Evolutionary conservation across 768 basidiomycete genomes (phyloP).

Genomic region (Neoboletus magnificus): DNA sequence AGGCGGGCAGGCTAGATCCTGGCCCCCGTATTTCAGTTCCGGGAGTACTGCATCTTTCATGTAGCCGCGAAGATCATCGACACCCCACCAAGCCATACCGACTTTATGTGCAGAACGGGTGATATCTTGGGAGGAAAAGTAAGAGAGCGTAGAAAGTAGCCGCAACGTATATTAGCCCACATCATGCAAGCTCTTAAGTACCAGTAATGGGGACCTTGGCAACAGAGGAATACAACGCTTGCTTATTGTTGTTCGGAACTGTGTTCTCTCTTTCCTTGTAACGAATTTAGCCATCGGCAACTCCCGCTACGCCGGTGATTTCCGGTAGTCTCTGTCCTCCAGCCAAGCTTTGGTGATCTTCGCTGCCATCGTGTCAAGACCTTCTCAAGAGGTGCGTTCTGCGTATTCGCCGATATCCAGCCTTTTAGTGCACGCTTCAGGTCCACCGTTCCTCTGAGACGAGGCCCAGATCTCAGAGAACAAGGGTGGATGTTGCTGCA

Average conservation of each 20-base stretch:
- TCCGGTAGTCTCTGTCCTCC: constrained; percentile 10
- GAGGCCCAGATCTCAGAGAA: constrained; percentile 1
- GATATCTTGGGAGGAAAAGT: background rate
- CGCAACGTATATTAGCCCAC: background rate
- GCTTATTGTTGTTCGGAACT: constrained; percentile 21
- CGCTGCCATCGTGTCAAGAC: constrained; percentile 19
- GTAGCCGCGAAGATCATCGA: constrained; percentile 34
- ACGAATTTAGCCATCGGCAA: constrained; percentile 24
- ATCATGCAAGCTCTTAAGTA: constrained; percentile 15
- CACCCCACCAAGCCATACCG: constrained; percentile 27
- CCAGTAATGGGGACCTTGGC: constrained; percentile 11
- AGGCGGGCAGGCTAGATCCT: constrained; percentile 18
- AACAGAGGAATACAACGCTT: constrained; percentile 14
- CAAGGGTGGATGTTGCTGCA: constrained; percentile 24
- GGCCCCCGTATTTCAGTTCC: constrained; percentile 27
- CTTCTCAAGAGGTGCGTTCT: constrained; percentile 29
- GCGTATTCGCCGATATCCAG: background rate
- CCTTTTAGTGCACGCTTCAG: background rate
- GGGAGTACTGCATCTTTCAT: constrained; percentile 35
- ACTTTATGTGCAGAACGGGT: background rate
- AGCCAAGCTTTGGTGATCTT: background rate
- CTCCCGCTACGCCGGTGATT: constrained; percentile 21
- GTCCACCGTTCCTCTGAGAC: constrained; percentile 6
- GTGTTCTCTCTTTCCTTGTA: background rate
- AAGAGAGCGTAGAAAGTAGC: background rate